These are phyloP conservation scores for Macrophomina pseudophaseolina DNA, from an alignment of 2,329 filamentous ascomycete species.

Conservation along the genomic window DNA sequence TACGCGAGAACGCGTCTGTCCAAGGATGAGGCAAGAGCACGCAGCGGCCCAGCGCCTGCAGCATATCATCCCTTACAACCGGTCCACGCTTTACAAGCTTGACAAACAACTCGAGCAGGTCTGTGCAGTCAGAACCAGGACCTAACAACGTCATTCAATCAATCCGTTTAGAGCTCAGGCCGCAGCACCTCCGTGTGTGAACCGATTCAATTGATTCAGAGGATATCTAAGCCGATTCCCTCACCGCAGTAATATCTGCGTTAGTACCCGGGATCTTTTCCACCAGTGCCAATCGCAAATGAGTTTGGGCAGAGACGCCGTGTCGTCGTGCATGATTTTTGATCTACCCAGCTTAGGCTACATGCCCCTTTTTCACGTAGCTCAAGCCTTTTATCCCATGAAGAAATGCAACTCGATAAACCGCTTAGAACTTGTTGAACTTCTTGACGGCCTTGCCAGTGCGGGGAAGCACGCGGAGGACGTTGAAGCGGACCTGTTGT, in stretches of 20 bases:
- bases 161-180: not conserved
- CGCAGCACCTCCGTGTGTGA: not conserved
- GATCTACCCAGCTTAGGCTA: conserved; percentile 28
- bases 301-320: conserved; percentile 25
- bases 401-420: conserved; percentile 27
- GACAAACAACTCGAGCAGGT: too few species aligned
- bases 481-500: conserved; percentile 93
- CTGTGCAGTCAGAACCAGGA: not conserved
- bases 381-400: conserved; percentile 27
- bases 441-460: conserved; percentile 97
- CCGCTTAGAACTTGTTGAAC: conserved; percentile 95
- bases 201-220: conserved; percentile 25
- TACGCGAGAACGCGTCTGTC: too few species aligned
- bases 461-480: conserved; percentile 96
- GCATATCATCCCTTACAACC: not conserved
- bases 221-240: conserved; percentile 26
- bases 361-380: conserved; percentile 27
- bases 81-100: too few species aligned
- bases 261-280: conserved; percentile 25
- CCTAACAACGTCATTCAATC: not conserved
- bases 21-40: not conserved
- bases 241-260: conserved; percentile 22
- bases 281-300: conserved; percentile 21
- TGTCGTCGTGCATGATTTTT: conserved; percentile 27
- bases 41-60: not conserved